Conservation (phyloP, 495 filamentous ascomycete genomes). For the Talaromyces thailandensis region DNA sequence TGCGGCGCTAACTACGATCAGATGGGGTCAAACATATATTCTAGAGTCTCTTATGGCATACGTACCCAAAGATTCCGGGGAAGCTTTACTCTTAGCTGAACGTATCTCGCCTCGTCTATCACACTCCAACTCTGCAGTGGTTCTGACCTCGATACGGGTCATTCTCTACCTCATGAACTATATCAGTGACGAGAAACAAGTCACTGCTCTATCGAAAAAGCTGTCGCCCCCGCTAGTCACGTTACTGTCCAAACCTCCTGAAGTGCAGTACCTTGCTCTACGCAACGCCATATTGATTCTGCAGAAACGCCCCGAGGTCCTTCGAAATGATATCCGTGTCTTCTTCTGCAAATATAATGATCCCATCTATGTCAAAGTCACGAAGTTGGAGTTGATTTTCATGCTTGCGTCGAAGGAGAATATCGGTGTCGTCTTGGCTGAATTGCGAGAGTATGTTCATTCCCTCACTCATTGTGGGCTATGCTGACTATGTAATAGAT, state of each 20-base stretch:
- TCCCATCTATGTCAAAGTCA: constrained; percentile 99
- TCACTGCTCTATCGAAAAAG: constrained; percentile 81
- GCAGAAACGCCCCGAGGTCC: constrained; percentile 85
- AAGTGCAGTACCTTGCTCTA: constrained; percentile 93
- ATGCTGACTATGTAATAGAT: constrained; percentile 30
- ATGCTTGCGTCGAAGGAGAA: constrained; percentile 97
- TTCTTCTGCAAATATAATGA: constrained; percentile 99
- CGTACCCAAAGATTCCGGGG: constrained; percentile 81
- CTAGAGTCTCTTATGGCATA: constrained; percentile 98
- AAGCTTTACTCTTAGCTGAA: constrained; percentile 85
- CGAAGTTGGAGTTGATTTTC: constrained; percentile 96
- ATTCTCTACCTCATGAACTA: constrained; percentile 99
- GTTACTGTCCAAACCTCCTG: constrained; percentile 87
- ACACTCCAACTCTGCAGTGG: constrained; percentile 93
- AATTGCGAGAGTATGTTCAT: constrained; percentile 69
- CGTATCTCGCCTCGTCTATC: constrained; percentile 88
- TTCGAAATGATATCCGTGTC: constrained; percentile 93
- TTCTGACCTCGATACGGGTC: constrained; percentile 90
- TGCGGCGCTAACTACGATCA: constrained; percentile 30
- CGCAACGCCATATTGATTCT: constrained; percentile 91
- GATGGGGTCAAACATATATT: constrained; percentile 99
- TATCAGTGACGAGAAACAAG: constrained; percentile 87
- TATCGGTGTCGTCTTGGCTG: constrained; percentile 89
- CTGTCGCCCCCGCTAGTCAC: constrained; percentile 94
- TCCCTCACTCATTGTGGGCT: neutral